A percentile compares a stretch with the other conserved stretches of the same genome.
These are phyloP conservation scores for Trichothecium roseum DNA, from an alignment of 2,329 filamentous ascomycete genomes.

Conservation along the genomic window DNA sequence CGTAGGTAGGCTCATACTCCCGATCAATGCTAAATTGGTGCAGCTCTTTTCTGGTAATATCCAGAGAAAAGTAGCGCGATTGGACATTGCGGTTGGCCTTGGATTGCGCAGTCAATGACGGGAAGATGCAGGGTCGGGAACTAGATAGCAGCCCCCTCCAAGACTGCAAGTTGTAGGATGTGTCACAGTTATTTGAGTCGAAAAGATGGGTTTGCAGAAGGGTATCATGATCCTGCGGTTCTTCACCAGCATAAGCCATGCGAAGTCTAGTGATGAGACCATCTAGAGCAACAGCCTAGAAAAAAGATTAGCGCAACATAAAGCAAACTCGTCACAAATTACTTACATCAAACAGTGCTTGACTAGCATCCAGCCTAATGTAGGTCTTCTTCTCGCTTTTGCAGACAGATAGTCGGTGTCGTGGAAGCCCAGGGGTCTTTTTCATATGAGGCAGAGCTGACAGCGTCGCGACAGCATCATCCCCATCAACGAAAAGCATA, in stretches of 20 bases:
- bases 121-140: constrained; percentile 34
- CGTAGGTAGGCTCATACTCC: constrained; percentile 32
- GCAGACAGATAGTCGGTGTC: constrained; percentile 40
- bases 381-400: constrained; percentile 30
- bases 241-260: constrained; percentile 19
- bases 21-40: constrained; percentile 30
- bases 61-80: constrained; percentile 27
- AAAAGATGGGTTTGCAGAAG: constrained; percentile 15
- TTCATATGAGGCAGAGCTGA: constrained; percentile 30
- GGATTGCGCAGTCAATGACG: constrained; percentile 21
- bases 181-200: constrained; percentile 16
- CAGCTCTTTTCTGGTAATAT: constrained; percentile 27
- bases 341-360: constrained; percentile 37
- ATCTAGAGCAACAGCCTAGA: constrained; percentile 1
- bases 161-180: constrained; percentile 26
- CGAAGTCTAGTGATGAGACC: constrained; percentile 2
- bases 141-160: constrained; percentile 31
- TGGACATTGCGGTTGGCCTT: constrained; percentile 14
- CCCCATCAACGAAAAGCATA: constrained; percentile 43
- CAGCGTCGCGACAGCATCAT: constrained; percentile 23
- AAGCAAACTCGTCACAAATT: too few relatives aligned
- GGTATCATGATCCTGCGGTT: constrained; percentile 13
- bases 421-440: constrained; percentile 25
- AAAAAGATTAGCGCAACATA: background rate
- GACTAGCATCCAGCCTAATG: constrained; percentile 39